Conservation (phyloP, 2,329 filamentous ascomycete species). For the Blumeriella jaapii region DNA sequence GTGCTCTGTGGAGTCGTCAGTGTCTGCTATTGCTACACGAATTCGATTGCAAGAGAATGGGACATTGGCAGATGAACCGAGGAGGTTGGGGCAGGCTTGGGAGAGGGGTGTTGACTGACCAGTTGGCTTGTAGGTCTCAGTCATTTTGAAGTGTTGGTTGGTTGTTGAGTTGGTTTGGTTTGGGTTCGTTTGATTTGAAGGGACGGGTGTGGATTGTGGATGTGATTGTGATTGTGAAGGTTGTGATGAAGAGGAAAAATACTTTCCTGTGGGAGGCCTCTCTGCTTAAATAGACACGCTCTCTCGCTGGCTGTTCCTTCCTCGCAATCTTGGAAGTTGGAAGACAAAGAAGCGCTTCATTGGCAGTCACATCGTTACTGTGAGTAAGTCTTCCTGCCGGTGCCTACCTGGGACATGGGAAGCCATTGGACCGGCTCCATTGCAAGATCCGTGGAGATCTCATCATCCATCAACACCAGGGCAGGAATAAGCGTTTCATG, state of each 20-base stretch:
- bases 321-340: not conserved
- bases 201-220: not conserved
- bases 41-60: too few relatives aligned
- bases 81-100: not conserved
- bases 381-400: too few relatives aligned
- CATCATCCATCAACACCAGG: too few relatives aligned
- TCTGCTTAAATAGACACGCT: not conserved
- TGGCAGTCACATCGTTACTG: too few relatives aligned
- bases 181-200: too few relatives aligned
- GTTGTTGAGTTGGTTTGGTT: not conserved
- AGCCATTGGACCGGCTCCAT: too few relatives aligned
- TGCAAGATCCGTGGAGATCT: too few relatives aligned
- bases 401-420: too few relatives aligned
- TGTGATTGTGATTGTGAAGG: not conserved
- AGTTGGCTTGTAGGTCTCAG: not conserved
- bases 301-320: too few relatives aligned
- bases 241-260: not conserved
- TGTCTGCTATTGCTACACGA: too few relatives aligned
- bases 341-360: not conserved
- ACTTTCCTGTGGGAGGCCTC: not conserved
- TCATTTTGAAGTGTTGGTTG: not conserved
- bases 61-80: not conserved
- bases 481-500: too few relatives aligned
- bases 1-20: slow-evolving; percentile 30
- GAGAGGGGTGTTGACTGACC: not conserved